Conservation (phyloP, 257 asterid genomes). For the Solanum rostratum region DNA sequence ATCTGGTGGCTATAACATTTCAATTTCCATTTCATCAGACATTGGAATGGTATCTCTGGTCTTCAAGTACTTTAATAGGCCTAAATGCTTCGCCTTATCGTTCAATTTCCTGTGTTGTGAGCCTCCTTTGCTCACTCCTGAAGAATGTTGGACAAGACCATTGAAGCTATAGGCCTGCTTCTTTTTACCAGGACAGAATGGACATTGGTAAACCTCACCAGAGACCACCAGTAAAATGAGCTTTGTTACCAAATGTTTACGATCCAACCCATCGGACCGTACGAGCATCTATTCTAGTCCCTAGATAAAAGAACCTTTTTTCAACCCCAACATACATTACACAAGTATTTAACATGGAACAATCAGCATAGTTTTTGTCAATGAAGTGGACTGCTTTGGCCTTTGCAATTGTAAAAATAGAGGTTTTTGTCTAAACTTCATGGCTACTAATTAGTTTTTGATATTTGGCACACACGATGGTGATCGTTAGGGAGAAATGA, state of each 20-base stretch:
- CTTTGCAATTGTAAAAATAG: background rate
- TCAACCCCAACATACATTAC: no score
- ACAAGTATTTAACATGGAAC: no score
- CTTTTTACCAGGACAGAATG: slow-evolving; percentile 58
- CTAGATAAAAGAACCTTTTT: no score
- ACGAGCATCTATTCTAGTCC: no score
- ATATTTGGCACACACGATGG: background rate
- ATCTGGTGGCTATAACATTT: background rate
- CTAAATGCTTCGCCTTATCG: slow-evolving; percentile 22
- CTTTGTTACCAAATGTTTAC: no score
- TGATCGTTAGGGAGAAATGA: slow-evolving; percentile 1
- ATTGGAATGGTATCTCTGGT: background rate
- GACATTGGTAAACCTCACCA: slow-evolving; percentile 29
- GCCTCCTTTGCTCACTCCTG: slow-evolving; percentile 30
- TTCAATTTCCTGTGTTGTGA: slow-evolving; percentile 27
- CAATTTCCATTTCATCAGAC: background rate
- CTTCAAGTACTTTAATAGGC: background rate
- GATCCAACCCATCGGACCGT: no score
- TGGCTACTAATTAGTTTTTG: background rate
- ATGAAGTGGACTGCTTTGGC: background rate
- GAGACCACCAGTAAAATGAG: no score
- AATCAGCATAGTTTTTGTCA: no score
- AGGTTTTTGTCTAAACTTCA: background rate
- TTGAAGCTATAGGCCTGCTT: slow-evolving; percentile 27
- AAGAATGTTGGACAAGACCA: slow-evolving; percentile 47